Percentiles rank a stretch among this genome's conserved stretches.
phyloP scores from a whole-genome alignment of 1,139 yeast species.

The Wickerhamiella infanticola region DNA sequence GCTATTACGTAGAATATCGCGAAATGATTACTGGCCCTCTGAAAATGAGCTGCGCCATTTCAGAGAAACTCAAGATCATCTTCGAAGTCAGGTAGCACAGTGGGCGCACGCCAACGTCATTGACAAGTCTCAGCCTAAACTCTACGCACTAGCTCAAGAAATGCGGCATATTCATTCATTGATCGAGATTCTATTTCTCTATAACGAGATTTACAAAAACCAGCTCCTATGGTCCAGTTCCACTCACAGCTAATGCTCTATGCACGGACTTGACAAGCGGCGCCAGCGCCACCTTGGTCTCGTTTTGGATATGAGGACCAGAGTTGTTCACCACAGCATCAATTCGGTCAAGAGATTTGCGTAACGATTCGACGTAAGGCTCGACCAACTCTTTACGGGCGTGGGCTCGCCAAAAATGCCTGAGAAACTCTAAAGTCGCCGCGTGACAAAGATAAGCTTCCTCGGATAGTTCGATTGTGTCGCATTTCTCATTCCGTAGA shows the following conservation, averaged over 20 bases:
- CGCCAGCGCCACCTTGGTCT: constrained; percentile 16
- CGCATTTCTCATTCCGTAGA: neutral
- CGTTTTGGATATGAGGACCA: neutral
- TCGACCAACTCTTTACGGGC: neutral
- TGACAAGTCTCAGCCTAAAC: neutral
- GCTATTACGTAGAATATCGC: no score
- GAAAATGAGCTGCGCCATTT: neutral
- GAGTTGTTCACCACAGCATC: constrained; percentile 22
- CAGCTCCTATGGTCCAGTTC: neutral
- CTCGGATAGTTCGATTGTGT: constrained; percentile 2
- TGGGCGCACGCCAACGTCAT: neutral
- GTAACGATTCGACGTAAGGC: constrained; percentile 24
- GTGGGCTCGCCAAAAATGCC: constrained; percentile 43
- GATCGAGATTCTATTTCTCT: neutral
- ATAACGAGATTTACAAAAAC: neutral
- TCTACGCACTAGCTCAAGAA: neutral
- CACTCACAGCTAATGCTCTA: constrained; percentile 23
- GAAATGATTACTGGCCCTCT: neutral
- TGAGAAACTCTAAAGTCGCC: constrained; percentile 52
- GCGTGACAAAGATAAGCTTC: constrained; percentile 28
- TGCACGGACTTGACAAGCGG: constrained; percentile 28
- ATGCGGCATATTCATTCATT: neutral
- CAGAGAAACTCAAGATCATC: neutral
- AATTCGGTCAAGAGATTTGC: constrained; percentile 34
- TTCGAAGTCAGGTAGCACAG: no score